Evolutionary conservation across 1,284 basidiomycete genomes (phyloP), one percentile per base, ranked within the genome.

Genomic region (Ustilago crameri): DNA sequence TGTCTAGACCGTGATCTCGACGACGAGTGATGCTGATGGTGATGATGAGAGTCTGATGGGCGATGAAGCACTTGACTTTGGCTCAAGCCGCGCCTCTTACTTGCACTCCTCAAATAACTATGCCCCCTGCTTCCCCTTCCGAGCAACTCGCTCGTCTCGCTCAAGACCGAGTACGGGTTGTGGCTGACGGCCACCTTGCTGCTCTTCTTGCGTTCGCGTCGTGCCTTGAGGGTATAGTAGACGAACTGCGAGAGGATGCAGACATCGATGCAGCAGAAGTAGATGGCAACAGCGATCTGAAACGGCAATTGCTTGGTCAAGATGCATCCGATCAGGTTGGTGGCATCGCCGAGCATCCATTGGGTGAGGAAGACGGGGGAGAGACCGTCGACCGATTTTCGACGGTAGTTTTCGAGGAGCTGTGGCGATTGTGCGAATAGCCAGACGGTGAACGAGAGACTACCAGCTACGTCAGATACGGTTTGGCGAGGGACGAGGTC

Each of bases 351-450:
- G n/a, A 71, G 51, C 65, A 78, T 80, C 81, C 81, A 83, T 61
- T 82, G 80, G 2, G 67, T 57, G n/a, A 83, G 58, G 46, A 83
- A 83, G 47, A 81, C 75, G 37, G 73, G 59, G 1, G 75, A 78
- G 23, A 83, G 69, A 3, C 81, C 81, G 4, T 79, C 76, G 22
- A 81, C 75, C 10, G 72, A 77, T 8, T 67, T 70, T 14, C 75
- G 54, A 4, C 50, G 57, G 50, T 81, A 79, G 66, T 83, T 83
- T 43, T 79, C 69, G 62, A 69, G 74, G 27, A 83, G 50, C 58
- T 83, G 79, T n/a, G 81, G 81, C 1, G 73, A 68, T 47, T 83
- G 81, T 9, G 81, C 81, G 45, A 82, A 79, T 17, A 83, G 74
- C 81, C 81, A 83, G 41, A 82, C 63, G 40, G 63, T 38, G 32